Evolutionary conservation across 768 basidiomycete genomes (phyloP).

Genomic region (Solioccasus polychromus): DNA sequence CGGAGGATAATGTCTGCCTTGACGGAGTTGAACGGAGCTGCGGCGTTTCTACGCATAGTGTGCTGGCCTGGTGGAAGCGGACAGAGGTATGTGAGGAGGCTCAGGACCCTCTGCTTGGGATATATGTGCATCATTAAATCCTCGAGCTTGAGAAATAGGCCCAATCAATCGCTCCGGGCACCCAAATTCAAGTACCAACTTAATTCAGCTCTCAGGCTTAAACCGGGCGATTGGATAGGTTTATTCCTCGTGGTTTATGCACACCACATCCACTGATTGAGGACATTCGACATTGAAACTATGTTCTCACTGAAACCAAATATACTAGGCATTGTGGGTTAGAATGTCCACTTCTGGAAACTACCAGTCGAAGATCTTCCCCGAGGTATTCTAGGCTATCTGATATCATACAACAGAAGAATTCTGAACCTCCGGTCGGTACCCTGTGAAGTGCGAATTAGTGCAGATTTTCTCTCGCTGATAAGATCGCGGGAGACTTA

Average conservation of each 20-base stretch:
- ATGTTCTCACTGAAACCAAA: conserved; percentile 6
- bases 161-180: background rate
- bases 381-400: background rate
- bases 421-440: too few species aligned
- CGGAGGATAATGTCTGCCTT: conserved; percentile 50
- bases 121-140: conserved; percentile 14
- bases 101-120: background rate
- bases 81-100: background rate
- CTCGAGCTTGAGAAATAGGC: conserved; percentile 2
- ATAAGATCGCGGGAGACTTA: conserved; percentile 4
- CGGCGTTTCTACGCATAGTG: conserved; percentile 22
- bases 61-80: background rate
- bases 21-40: conserved; percentile 43
- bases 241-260: background rate
- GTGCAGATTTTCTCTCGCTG: conserved; percentile 5
- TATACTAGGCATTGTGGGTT: background rate
- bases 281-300: background rate
- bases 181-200: too few species aligned
- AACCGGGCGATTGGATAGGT: background rate
- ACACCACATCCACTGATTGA: background rate
- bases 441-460: too few species aligned
- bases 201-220: conserved; percentile 9
- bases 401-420: background rate
- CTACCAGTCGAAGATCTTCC: background rate
- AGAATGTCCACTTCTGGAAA: background rate